These are phyloP conservation scores for Daldinia eschscholtzii DNA, from an alignment of 2,329 filamentous ascomycete species.

Conservation along the genomic window DNA sequence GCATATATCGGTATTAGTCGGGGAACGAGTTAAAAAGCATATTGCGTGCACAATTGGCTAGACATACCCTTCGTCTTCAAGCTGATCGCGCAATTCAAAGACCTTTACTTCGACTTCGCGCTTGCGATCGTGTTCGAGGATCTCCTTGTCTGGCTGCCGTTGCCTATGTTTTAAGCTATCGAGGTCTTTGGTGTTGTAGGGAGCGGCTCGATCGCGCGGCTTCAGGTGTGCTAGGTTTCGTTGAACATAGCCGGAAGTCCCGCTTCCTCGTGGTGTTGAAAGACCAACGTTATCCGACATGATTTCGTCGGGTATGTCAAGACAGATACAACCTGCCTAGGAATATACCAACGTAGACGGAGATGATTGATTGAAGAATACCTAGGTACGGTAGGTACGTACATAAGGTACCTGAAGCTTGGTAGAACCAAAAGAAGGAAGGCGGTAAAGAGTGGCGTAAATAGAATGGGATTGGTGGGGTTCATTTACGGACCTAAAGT, in stretches of 20 bases:
- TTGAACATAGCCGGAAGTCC: constrained; percentile 97
- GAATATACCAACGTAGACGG: neutral
- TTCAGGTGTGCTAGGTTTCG: constrained; percentile 91
- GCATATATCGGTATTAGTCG: constrained; percentile 32
- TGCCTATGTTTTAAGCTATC: constrained; percentile 79
- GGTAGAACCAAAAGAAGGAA: neutral
- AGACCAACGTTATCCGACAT: constrained; percentile 99
- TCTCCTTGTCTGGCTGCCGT: constrained; percentile 89
- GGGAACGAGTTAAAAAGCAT: neutral
- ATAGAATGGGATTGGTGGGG: neutral
- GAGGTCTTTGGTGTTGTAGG: constrained; percentile 77
- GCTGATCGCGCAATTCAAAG: constrained; percentile 85
- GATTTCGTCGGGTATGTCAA: constrained; percentile 27
- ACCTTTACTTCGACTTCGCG: constrained; percentile 93
- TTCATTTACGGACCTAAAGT: neutral
- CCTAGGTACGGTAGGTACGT: neutral
- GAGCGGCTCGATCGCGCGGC: constrained; percentile 83
- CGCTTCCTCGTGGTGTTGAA: constrained; percentile 91
- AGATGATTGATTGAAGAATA: neutral
- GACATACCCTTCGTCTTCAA: constrained; percentile 88
- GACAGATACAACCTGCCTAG: neutral
- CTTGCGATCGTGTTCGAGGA: constrained; percentile 93
- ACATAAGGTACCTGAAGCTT: neutral
- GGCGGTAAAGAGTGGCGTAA: constrained; percentile 5
- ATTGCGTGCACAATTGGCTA: neutral